A percentile compares a stretch with the other conserved stretches of the same genome.
These are phyloP conservation scores for Phytophthora tentaculata DNA, from an alignment of 352 stramenopile species.

Conservation along the genomic window DNA sequence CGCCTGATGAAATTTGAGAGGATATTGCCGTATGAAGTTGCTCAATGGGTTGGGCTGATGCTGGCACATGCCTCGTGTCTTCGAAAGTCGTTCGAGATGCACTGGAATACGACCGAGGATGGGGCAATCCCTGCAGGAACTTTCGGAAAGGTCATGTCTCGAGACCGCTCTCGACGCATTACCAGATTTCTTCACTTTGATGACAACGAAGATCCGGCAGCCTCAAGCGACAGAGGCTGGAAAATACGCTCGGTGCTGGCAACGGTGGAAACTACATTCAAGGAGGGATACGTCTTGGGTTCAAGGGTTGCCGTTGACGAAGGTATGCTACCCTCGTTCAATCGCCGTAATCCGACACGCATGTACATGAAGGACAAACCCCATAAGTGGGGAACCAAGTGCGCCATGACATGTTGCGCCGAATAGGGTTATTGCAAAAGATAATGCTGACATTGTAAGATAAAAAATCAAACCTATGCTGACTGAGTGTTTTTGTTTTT, in stretches of 20 bases:
- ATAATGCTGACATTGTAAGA: constrained; percentile 4
- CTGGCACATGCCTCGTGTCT: background rate
- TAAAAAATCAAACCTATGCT: background rate
- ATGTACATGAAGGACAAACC: constrained; percentile 2
- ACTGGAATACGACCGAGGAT: background rate
- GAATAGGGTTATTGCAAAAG: constrained; percentile 23
- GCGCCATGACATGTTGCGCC: constrained; percentile 23
- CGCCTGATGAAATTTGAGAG: constrained; percentile 1
- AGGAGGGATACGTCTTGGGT: constrained; percentile 3
- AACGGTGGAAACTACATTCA: constrained; percentile 15
- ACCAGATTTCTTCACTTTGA: constrained; percentile 18
- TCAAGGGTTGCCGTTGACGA: constrained; percentile 16
- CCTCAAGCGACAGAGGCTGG: constrained; percentile 3
- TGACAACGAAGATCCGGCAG: background rate
- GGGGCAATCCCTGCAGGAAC: constrained; percentile 1
- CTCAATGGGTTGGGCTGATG: constrained; percentile 1
- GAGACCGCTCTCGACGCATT: constrained; percentile 3
- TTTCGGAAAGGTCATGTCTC: constrained; percentile 3
- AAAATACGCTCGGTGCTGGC: constrained; percentile 13
- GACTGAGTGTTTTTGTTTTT: background rate
- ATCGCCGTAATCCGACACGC: constrained; percentile 12
- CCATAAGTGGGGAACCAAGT: constrained; percentile 5
- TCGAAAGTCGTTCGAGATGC: background rate
- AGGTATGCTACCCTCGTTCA: constrained; percentile 11
- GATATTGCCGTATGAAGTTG: constrained; percentile 13